These are phyloP conservation scores for Amanita phalloides DNA, from an alignment of 768 basidiomycete species.

Conservation along the genomic window DNA sequence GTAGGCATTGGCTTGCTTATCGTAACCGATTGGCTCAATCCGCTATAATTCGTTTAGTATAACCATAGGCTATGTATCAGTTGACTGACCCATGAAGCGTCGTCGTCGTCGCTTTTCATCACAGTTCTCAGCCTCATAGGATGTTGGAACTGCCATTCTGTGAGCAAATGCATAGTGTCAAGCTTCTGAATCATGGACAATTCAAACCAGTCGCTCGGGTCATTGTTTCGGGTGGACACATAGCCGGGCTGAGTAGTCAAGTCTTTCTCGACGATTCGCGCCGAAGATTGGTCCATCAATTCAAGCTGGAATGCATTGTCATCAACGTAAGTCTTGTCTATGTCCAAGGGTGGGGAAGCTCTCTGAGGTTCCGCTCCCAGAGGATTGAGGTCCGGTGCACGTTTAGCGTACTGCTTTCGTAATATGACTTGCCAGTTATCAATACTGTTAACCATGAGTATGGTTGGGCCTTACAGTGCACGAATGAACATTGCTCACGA, in stretches of 20 bases:
- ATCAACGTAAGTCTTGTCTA: constrained; percentile 5
- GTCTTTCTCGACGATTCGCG: not conserved
- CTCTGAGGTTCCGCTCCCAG: constrained; percentile 49
- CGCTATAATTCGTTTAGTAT: constrained; percentile 34
- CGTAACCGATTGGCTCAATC: constrained; percentile 79
- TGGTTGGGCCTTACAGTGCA: not conserved
- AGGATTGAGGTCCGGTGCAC: constrained; percentile 61
- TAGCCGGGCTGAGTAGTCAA: not conserved
- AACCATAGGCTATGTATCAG: constrained; percentile 2
- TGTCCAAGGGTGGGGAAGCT: constrained; percentile 10
- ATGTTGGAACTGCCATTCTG: constrained; percentile 86
- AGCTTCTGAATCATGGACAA: constrained; percentile 65
- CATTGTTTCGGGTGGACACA: not conserved
- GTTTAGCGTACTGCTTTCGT: constrained; percentile 67
- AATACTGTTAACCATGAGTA: constrained; percentile 29
- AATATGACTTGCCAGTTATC: constrained; percentile 74
- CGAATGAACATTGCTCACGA: constrained; percentile 35
- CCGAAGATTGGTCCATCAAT: not conserved
- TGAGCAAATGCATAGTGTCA: constrained; percentile 59
- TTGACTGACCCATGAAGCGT: constrained; percentile 60
- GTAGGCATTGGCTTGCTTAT: constrained; percentile 67
- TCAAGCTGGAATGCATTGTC: constrained; percentile 8
- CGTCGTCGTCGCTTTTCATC: constrained; percentile 75
- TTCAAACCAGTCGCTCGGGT: constrained; percentile 52
- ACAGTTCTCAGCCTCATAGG: constrained; percentile 53